Conservation (phyloP, 2,329 filamentous ascomycete species). For the Annulohypoxylon truncatum region DNA sequence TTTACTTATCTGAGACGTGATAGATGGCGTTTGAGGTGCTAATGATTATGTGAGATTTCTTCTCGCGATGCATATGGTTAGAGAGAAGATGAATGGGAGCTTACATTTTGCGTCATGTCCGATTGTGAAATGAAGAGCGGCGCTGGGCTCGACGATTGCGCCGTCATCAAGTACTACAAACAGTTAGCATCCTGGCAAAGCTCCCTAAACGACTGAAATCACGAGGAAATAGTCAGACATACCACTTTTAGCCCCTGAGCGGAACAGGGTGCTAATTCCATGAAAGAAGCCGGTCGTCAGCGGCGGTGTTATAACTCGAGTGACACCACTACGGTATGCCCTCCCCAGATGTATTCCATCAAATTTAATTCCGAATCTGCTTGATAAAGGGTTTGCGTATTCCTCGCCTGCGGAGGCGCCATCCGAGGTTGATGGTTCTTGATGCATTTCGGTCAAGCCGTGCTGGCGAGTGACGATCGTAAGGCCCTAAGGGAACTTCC, state of each 20-base stretch:
- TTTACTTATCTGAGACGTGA: constrained; percentile 37
- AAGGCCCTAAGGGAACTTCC: constrained; percentile 20
- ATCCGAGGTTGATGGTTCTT: constrained; percentile 38
- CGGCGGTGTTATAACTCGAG: constrained; percentile 37
- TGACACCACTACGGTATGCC: constrained; percentile 30
- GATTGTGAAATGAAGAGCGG: constrained; percentile 37
- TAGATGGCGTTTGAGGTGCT: constrained; percentile 32
- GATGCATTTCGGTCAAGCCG: constrained; percentile 34
- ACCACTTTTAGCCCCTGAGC: constrained; percentile 37
- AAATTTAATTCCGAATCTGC: constrained; percentile 37
- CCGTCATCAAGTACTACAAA: constrained; percentile 36
- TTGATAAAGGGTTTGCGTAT: constrained; percentile 27
- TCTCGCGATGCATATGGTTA: neutral
- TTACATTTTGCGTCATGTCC: constrained; percentile 37
- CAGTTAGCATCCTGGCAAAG: neutral
- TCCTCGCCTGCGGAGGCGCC: constrained; percentile 29
- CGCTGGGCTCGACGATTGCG: constrained; percentile 25
- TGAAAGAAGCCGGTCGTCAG: constrained; percentile 36
- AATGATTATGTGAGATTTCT: neutral
- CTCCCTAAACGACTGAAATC: neutral
- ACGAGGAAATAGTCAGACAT: neutral
- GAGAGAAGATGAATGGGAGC: neutral
- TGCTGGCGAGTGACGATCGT: constrained; percentile 32
- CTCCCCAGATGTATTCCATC: constrained; percentile 37
- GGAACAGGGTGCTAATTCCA: constrained; percentile 35